A percentile compares a stretch with the other conserved stretches of the same genome.
phyloP scores from a whole-genome alignment of 2,329 filamentous ascomycete species.

The Sporothrix pallida region DNA sequence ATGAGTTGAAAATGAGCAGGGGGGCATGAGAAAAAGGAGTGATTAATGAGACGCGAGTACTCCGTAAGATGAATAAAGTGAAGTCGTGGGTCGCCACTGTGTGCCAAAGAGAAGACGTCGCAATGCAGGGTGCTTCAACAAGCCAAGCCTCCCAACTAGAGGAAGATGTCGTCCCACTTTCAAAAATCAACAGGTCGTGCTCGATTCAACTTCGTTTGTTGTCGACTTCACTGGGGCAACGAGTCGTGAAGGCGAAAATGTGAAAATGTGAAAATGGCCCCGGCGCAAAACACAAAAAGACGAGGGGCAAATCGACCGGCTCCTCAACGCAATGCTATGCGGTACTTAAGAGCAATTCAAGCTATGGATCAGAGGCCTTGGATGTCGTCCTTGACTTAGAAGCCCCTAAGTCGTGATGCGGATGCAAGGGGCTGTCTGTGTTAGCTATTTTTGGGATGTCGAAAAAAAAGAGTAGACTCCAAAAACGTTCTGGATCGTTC shows the following conservation, averaged over 20 bases:
- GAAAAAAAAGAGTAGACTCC: background rate
- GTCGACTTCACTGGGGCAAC: background rate
- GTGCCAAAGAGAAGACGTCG: background rate
- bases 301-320: background rate
- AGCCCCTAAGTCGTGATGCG: background rate
- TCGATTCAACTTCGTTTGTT: background rate
- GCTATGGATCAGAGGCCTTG: background rate
- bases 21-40: no score
- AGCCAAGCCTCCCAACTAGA: background rate
- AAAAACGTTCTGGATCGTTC: background rate
- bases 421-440: conserved; percentile 7
- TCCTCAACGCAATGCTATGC: background rate
- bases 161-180: background rate
- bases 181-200: background rate
- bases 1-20: background rate
- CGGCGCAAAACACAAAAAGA: background rate
- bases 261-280: no score
- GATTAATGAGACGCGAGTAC: background rate
- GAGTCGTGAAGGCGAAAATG: background rate
- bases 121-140: background rate
- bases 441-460: background rate
- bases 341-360: background rate
- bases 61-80: background rate
- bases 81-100: background rate
- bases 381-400: background rate